Evolutionary conservation across 306 rosid species (phyloP).

Genomic region (Myrica gale): DNA sequence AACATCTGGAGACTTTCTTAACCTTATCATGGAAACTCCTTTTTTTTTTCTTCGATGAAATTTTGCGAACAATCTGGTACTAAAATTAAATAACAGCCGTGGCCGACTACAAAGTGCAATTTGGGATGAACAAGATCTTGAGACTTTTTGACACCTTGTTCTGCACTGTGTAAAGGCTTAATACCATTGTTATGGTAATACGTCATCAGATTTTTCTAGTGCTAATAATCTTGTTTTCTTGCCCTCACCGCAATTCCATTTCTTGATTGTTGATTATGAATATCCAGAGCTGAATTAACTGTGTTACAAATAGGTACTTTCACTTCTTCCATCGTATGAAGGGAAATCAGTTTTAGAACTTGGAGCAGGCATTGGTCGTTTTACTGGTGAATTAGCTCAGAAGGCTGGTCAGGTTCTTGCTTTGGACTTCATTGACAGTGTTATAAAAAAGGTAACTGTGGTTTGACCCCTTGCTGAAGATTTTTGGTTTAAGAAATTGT

Average conservation of each 20-base stretch:
- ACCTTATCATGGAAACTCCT: background rate
- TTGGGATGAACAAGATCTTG: background rate
- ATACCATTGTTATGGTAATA: background rate
- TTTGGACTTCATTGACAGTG: constrained; percentile 83
- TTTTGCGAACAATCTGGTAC: background rate
- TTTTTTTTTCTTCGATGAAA: background rate
- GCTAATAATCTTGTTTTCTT: background rate
- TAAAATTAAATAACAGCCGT: background rate
- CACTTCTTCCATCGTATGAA: constrained; percentile 66
- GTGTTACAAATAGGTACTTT: constrained; percentile 51
- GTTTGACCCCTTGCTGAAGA: constrained; percentile 9
- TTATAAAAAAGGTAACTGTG: constrained; percentile 68
- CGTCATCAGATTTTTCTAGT: background rate
- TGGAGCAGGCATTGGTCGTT: constrained; percentile 98
- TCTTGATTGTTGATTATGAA: background rate
- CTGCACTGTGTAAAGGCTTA: background rate
- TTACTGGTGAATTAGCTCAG: constrained; percentile 79
- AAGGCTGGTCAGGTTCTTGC: constrained; percentile 83
- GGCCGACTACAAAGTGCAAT: background rate
- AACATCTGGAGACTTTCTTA: background rate
- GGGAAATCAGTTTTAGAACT: constrained; percentile 84
- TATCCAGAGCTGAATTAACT: background rate
- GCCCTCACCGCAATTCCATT: no score
- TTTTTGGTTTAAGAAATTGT: background rate
- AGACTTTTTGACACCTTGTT: background rate